phyloP scores from a whole-genome alignment of 2,329 filamentous ascomycete genomes.

The Sphaerulina musiva region DNA sequence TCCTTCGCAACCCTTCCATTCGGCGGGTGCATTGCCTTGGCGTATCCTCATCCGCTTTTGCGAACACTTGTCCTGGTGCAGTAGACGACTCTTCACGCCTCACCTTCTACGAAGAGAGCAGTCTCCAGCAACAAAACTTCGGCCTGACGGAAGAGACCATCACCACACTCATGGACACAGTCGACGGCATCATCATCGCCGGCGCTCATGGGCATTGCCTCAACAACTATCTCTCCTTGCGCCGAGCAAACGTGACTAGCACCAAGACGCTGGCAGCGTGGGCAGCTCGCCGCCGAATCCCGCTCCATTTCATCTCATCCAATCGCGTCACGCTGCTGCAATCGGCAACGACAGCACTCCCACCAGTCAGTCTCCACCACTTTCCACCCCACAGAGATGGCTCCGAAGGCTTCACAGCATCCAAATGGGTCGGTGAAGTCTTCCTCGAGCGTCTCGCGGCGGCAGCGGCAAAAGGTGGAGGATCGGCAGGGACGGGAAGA shows the following conservation, averaged over 20 bases:
- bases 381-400: conserved; percentile 8
- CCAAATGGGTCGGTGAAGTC: conserved; percentile 18
- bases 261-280: conserved; percentile 11
- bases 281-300: conserved; percentile 13
- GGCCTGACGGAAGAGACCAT: conserved; percentile 36
- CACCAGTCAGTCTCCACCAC: conserved; percentile 10
- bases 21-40: conserved; percentile 42
- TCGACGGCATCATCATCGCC: conserved; percentile 31
- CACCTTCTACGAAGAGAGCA: conserved; percentile 18
- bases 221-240: conserved; percentile 27
- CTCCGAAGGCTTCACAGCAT: conserved; percentile 17
- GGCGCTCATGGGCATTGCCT: conserved; percentile 26
- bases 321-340: conserved; percentile 16
- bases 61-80: neutral
- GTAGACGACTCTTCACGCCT: conserved; percentile 35
- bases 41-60: conserved; percentile 32
- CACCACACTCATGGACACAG: conserved; percentile 27
- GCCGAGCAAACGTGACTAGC: conserved; percentile 23
- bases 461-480: neutral
- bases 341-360: conserved; percentile 4
- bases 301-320: conserved; percentile 24
- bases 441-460: conserved; percentile 9
- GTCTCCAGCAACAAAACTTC: conserved; percentile 26
- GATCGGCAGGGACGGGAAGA: neutral
- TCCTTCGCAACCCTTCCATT: conserved; percentile 34